Conservation (phyloP, 2,329 filamentous ascomycete genomes). For the Aspergillus oerlinghausenensis region DNA sequence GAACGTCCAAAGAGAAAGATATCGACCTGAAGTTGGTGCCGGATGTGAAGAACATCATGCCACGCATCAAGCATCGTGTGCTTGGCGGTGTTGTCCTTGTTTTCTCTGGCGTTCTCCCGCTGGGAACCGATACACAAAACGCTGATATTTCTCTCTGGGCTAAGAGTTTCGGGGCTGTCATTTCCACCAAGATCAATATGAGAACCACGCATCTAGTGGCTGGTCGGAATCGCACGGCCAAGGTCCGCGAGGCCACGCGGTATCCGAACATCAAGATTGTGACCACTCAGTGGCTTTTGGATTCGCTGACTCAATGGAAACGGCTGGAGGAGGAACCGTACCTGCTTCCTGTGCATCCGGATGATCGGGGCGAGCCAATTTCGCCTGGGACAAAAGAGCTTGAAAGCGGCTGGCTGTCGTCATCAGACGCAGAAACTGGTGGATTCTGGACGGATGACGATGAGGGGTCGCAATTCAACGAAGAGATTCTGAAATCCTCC, state of each 20-base stretch:
- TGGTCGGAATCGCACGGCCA: constrained; percentile 70
- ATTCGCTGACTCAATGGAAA: constrained; percentile 79
- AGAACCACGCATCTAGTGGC: constrained; percentile 50
- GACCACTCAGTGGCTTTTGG: constrained; percentile 81
- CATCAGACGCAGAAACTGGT: constrained; percentile 46
- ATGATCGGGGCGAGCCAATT: constrained; percentile 52
- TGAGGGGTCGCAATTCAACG: constrained; percentile 25
- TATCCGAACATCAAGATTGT: constrained; percentile 85
- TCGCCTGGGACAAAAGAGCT: constrained; percentile 40
- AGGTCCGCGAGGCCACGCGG: constrained; percentile 80
- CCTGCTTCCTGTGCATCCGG: constrained; percentile 68
- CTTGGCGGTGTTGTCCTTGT: constrained; percentile 74
- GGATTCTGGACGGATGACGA: constrained; percentile 45
- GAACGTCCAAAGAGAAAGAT: constrained; percentile 37
- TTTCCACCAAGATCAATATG: constrained; percentile 43
- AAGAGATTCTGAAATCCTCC: constrained; percentile 48
- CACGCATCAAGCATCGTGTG: constrained; percentile 70
- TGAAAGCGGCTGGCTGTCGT: constrained; percentile 42
- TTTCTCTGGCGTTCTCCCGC: constrained; percentile 82
- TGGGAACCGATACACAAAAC: constrained; percentile 71
- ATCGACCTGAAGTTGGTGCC: constrained; percentile 63
- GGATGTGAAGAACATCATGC: constrained; percentile 81
- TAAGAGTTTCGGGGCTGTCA: constrained; percentile 71
- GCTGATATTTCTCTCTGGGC: constrained; percentile 88
- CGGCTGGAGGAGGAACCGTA: constrained; percentile 75